A percentile compares a stretch with the other conserved stretches of the same genome.
These are phyloP conservation scores for Mycogone perniciosa DNA, from an alignment of 2,329 filamentous ascomycete species.

Conservation along the genomic window DNA sequence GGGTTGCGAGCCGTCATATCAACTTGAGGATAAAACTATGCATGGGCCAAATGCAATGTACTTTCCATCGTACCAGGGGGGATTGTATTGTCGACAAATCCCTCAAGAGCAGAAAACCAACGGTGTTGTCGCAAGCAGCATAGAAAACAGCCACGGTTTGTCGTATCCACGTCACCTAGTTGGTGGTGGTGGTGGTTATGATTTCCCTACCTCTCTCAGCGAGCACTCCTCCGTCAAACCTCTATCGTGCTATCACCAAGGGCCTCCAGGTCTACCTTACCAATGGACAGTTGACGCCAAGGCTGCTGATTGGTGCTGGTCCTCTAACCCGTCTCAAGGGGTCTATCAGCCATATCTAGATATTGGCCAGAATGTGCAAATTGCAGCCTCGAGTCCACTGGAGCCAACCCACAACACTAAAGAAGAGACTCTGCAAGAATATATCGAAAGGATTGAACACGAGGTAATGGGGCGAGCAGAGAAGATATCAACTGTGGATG, in stretches of 20 bases:
- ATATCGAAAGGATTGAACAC: slow-evolving; percentile 22
- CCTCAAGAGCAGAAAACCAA: no score
- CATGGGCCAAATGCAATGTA: no score
- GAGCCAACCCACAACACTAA: neutral
- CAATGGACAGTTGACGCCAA: no score
- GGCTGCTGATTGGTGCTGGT: no score
- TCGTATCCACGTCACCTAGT: neutral
- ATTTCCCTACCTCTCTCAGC: neutral
- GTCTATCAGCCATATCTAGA: neutral
- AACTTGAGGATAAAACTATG: no score
- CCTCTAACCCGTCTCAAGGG: no score
- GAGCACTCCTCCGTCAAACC: neutral
- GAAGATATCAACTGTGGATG: neutral
- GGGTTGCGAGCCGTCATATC: no score
- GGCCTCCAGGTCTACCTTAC: no score
- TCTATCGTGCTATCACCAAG: neutral
- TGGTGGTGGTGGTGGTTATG: neutral
- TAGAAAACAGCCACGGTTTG: neutral
- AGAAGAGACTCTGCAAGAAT: slow-evolving; percentile 20
- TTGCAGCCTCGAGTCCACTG: neutral
- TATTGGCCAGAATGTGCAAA: neutral
- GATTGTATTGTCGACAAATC: no score
- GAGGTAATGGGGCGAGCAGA: slow-evolving; percentile 13
- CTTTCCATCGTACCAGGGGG: no score
- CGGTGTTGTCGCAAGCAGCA: no score